Conservation (phyloP, 192 early-diverging fungal species). For the Podila clonocystis region DNA sequence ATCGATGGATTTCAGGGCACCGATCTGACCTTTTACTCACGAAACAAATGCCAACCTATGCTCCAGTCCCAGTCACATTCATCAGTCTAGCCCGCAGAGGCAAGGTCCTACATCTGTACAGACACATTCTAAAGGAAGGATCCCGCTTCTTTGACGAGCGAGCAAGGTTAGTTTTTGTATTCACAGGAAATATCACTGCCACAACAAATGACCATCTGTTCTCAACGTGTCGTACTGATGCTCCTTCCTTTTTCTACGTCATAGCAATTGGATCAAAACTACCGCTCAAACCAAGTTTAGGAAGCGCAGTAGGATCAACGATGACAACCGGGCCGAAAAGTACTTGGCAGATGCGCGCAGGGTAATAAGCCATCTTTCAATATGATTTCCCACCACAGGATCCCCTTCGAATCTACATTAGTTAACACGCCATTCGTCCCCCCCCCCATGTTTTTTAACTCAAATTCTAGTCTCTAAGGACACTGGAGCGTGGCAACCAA, state of each 20-base stretch:
- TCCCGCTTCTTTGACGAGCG: slow-evolving; percentile 45
- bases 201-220: no score
- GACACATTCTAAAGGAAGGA: slow-evolving; percentile 37
- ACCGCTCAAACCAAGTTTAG: background rate
- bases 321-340: background rate
- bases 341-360: background rate
- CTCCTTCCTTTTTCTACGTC: background rate
- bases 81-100: background rate
- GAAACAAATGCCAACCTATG: slow-evolving; percentile 28
- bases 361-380: background rate
- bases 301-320: background rate
- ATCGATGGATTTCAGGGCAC: background rate
- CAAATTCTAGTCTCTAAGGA: slow-evolving; percentile 26
- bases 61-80: slow-evolving; percentile 31
- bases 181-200: background rate
- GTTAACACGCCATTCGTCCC: background rate
- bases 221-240: background rate
- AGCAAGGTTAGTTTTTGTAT: slow-evolving; percentile 21
- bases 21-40: background rate
- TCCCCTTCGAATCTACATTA: background rate
- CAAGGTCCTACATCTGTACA: slow-evolving; percentile 27
- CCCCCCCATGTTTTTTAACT: background rate
- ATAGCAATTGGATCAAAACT: background rate
- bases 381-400: no score
- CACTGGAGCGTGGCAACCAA: slow-evolving; percentile 43